Conservation (phyloP, 148 eudicot genomes). For the Simmondsia chinensis region DNA sequence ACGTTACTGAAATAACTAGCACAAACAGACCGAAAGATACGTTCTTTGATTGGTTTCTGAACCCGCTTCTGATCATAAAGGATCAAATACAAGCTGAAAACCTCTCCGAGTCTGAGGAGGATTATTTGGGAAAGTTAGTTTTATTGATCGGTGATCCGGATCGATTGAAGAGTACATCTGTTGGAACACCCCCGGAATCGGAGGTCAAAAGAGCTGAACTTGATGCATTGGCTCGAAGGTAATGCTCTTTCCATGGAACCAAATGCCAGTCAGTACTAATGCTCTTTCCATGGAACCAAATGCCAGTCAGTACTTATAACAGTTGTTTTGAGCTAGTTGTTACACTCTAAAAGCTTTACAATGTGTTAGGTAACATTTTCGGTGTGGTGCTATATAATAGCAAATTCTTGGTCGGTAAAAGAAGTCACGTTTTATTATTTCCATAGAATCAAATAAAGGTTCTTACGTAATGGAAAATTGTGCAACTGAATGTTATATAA, state of each 20-base stretch:
- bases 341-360: too few species aligned
- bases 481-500: too few species aligned
- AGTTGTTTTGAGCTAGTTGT: too few species aligned
- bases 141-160: conserved; percentile 46
- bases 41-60: conserved; percentile 79
- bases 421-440: too few species aligned
- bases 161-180: conserved; percentile 33
- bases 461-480: too few species aligned
- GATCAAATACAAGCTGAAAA: conserved; percentile 85
- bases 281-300: too few species aligned
- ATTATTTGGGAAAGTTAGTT: conserved; percentile 58
- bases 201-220: conserved; percentile 74
- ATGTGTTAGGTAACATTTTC: too few species aligned
- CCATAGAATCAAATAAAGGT: too few species aligned
- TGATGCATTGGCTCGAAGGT: conserved; percentile 92
- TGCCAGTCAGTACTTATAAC: too few species aligned
- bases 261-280: too few species aligned
- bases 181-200: conserved; percentile 36
- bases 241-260: conserved; percentile 1
- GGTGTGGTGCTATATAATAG: too few species aligned
- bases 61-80: conserved; percentile 76
- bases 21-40: conserved; percentile 73
- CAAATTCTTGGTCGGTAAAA: too few species aligned
- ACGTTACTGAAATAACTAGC: conserved; percentile 60
- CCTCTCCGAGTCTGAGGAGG: conserved; percentile 58